Base-by-base conservation (phyloP, 768 basidiomycete genomes). In the Pisolithus albus region DNA sequence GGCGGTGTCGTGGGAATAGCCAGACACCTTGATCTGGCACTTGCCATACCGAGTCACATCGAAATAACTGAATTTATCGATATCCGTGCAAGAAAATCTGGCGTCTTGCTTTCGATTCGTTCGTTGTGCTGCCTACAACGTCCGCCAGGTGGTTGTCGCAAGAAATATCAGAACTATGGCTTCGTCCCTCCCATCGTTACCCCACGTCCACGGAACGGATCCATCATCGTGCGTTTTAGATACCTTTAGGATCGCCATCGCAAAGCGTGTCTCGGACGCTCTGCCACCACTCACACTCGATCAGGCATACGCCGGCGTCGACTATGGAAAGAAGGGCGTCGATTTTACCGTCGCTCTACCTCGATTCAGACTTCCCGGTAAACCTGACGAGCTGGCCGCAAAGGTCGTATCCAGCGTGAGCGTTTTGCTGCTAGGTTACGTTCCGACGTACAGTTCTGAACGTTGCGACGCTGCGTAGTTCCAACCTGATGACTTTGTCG, bases 281-380 rank as follows among this genome's bases (percentile, higher is more conserved):
- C 69, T 91, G 7, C 81, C 83, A 26, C 68, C 70, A 2, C 69
- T 95, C 47, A 75, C 84, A 0, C 54, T 91, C 24, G 87, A 88
- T 38, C 82, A 89, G 61, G 91, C 84, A 0, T 96, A 89, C 68
- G 65, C 77, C 21, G 93, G 89, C 19, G 86, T 96, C 0, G 87
- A 93, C 64, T 88, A 86, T 56, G 91, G 89, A 34, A 92, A 94
- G 71, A 94, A 94, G 69, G 91, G 88, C n/a, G 84, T 79, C 41
- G 95, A 98, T 70, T 92, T 96, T 59, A 87, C 88, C 0, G 80
- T 97, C 18, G 92, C 95, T 0, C 68, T 97, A 46, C 89, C 93
- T n/a, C 80, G 94, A 55, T 97, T 94, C 72, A 77, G 89, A 50
- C 72, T 95, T 23, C 83, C 84, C 7, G 92, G 83, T 18, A 92